Percentiles rank a stretch among this genome's conserved stretches.
Conservation (phyloP, 805 yeast genomes). For the Kodamaea neixiangensis region DNA sequence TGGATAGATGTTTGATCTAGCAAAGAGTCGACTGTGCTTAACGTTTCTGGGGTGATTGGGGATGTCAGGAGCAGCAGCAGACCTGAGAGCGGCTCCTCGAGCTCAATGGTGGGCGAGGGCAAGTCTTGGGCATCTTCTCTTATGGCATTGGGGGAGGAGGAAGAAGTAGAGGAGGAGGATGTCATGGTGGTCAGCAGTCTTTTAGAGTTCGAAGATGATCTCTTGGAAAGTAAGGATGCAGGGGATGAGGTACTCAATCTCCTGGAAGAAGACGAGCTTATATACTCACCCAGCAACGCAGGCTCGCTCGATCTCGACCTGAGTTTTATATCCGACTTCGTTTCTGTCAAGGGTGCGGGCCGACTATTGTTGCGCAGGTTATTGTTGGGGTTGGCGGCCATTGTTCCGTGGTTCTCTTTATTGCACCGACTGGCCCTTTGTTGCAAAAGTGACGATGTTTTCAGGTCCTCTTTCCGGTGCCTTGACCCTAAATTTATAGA, state of each 20-base stretch:
- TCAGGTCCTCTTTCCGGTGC: conserved; percentile 7
- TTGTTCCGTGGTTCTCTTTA: conserved; percentile 12
- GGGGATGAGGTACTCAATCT: conserved; percentile 2
- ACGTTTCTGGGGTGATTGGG: conserved; percentile 17
- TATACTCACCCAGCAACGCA: conserved; percentile 14
- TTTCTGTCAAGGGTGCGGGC: not conserved
- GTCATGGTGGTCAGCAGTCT: not conserved
- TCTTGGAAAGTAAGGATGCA: not conserved
- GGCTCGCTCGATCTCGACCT: conserved; percentile 26
- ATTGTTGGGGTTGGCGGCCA: conserved; percentile 2
- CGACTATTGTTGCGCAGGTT: not conserved
- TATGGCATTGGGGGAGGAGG: not conserved
- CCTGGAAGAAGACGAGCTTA: conserved; percentile 1
- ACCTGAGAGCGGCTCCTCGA: conserved; percentile 1
- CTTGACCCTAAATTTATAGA: conserved; percentile 1
- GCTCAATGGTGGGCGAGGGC: conserved; percentile 12
- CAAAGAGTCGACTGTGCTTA: conserved; percentile 19
- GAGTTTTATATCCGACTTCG: conserved; percentile 8
- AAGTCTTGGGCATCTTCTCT: not conserved
- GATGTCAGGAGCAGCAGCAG: conserved; percentile 5
- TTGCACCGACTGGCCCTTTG: not conserved
- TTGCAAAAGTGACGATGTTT: conserved; percentile 4
- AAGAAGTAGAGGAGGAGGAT: not conserved
- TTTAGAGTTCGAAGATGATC: not conserved
- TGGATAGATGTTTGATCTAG: conserved; percentile 21